Conservation (phyloP, 108 stramenopile genomes). For the Phaeodactylum tricornutum region DNA sequence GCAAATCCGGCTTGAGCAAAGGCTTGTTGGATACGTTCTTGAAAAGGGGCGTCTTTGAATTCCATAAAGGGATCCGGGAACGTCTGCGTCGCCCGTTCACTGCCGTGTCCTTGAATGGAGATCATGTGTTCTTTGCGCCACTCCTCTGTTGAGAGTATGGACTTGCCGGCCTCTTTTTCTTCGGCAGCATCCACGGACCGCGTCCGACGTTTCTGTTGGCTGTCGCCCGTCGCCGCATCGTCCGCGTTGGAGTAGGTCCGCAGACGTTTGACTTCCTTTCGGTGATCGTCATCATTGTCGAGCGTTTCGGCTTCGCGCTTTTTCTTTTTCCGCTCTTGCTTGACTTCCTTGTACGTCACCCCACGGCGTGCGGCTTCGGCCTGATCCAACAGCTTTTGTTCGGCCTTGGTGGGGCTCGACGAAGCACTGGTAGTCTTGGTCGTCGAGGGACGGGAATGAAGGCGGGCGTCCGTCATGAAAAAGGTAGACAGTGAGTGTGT, state of each 20-base stretch:
- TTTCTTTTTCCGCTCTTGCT: conserved; percentile 28
- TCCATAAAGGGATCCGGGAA: conserved; percentile 59
- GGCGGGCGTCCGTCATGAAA: too few species aligned
- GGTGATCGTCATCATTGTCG: conserved; percentile 40
- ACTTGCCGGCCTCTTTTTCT: conserved; percentile 30
- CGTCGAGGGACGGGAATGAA: too few species aligned
- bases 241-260: conserved; percentile 64
- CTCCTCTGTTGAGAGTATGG: conserved; percentile 43
- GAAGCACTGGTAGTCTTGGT: too few species aligned
- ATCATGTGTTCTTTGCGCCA: conserved; percentile 73
- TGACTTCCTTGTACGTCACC: conserved; percentile 33
- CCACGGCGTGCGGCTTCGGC: too few species aligned
- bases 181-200: conserved; percentile 80
- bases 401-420: background rate
- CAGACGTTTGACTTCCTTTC: conserved; percentile 68
- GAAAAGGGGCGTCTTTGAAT: conserved; percentile 75
- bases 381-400: background rate
- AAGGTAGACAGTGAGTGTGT: too few species aligned
- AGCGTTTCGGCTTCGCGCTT: conserved; percentile 44
- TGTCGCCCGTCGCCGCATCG: conserved; percentile 9
- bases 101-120: conserved; percentile 56
- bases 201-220: conserved; percentile 45
- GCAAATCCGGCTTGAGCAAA: conserved; percentile 73
- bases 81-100: conserved; percentile 8
- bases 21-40: conserved; percentile 39